Evolutionary conservation across 2,329 filamentous ascomycete genomes (phyloP).

Genomic region (Pseudocercospora crystallina): DNA sequence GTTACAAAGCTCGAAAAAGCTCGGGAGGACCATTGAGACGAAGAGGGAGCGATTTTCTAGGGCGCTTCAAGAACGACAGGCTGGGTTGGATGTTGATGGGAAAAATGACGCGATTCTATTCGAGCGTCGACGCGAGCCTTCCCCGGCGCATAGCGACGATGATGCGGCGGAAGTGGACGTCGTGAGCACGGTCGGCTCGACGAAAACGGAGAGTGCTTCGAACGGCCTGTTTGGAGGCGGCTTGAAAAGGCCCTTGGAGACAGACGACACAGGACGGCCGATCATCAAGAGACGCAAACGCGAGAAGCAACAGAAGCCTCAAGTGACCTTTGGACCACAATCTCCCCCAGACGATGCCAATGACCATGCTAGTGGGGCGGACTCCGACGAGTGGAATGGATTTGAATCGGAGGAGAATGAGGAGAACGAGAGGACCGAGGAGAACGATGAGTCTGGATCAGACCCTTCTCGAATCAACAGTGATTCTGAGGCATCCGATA

Average conservation of each 20-base stretch:
- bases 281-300: slow-evolving; percentile 76
- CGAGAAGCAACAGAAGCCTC: slow-evolving; percentile 43
- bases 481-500: background rate
- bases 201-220: background rate
- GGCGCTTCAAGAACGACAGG: slow-evolving; percentile 63
- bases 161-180: slow-evolving; percentile 16
- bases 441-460: background rate
- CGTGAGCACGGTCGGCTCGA: background rate
- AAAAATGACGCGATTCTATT: slow-evolving; percentile 57
- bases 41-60: slow-evolving; percentile 68
- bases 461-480: background rate
- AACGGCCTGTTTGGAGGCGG: slow-evolving; percentile 63
- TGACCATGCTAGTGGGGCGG: background rate
- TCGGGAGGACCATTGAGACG: slow-evolving; percentile 71
- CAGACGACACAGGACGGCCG: slow-evolving; percentile 76
- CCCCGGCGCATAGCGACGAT: slow-evolving; percentile 13
- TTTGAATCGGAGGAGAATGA: slow-evolving; percentile 7
- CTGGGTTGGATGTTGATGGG: slow-evolving; percentile 59
- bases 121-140: slow-evolving; percentile 34
- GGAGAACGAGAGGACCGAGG: background rate
- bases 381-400: slow-evolving; percentile 12
- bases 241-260: slow-evolving; percentile 79
- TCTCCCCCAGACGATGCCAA: slow-evolving; percentile 1
- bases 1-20: slow-evolving; percentile 72
- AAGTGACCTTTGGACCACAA: background rate